phyloP scores from a whole-genome alignment of 129 eudicot species.

The Smallanthus sonchifolius region DNA sequence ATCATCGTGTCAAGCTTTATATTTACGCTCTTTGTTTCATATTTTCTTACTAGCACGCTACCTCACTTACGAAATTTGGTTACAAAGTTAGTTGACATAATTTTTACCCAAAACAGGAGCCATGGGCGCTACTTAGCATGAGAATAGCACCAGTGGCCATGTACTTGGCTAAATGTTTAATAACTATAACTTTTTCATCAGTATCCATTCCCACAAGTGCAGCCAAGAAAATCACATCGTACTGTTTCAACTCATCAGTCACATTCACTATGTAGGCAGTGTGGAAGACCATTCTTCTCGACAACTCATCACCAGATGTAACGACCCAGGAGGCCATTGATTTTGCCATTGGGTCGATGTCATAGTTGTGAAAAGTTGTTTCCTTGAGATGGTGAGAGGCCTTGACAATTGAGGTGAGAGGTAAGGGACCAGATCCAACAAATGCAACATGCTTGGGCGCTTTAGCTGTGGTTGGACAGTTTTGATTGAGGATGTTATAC shows the following conservation, averaged over 20 bases:
- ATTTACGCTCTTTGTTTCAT: no score
- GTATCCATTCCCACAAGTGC: neutral
- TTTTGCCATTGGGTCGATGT: neutral
- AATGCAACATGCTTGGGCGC: neutral
- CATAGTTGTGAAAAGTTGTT: neutral
- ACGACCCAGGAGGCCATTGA: neutral
- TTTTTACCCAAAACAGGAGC: no score
- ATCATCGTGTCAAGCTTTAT: no score
- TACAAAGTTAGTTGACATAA: no score
- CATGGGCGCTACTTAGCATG: slow-evolving; percentile 58
- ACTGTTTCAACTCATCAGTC: neutral
- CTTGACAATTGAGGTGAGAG: neutral
- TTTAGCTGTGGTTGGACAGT: neutral
- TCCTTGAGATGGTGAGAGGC: neutral
- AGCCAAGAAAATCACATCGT: neutral
- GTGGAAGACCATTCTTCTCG: neutral
- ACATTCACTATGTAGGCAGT: neutral
- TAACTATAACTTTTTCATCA: slow-evolving; percentile 9
- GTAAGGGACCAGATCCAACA: neutral
- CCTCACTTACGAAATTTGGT: no score
- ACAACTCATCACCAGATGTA: neutral
- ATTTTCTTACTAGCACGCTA: no score
- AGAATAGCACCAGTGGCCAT: slow-evolving; percentile 61
- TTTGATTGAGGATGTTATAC: neutral
- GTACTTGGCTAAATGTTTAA: slow-evolving; percentile 43